These are phyloP conservation scores for Neoascochyta sp. DNA, from an alignment of 2,329 filamentous ascomycete species.

Conservation along the genomic window DNA sequence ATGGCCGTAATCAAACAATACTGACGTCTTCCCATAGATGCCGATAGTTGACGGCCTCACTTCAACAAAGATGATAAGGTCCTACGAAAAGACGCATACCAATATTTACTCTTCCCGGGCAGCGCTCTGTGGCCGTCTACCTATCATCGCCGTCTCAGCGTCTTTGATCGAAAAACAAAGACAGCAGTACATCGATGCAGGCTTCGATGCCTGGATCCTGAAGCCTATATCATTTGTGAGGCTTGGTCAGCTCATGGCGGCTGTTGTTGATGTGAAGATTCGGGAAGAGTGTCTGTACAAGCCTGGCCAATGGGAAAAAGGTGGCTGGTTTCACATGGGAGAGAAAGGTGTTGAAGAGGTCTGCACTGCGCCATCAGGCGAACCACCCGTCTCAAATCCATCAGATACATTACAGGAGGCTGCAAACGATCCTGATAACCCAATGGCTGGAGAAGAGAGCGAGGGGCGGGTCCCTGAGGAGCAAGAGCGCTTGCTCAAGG, in stretches of 20 bases:
- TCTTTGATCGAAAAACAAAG: constrained; percentile 69
- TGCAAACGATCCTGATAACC: constrained; percentile 16
- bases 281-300: constrained; percentile 64
- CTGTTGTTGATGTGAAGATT: constrained; percentile 60
- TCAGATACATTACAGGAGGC: constrained; percentile 17
- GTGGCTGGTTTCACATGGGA: constrained; percentile 70
- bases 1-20: neutral
- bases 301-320: constrained; percentile 74
- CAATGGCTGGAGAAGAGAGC: constrained; percentile 14
- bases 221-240: constrained; percentile 83
- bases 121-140: constrained; percentile 61
- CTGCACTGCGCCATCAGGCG: constrained; percentile 33
- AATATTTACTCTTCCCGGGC: constrained; percentile 59
- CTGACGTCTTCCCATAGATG: constrained; percentile 58
- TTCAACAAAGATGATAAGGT: constrained; percentile 79
- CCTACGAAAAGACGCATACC: constrained; percentile 58
- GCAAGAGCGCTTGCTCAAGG: constrained; percentile 18
- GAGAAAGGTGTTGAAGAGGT: constrained; percentile 39
- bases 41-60: constrained; percentile 82
- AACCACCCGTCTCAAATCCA: constrained; percentile 16
- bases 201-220: constrained; percentile 87
- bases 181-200: constrained; percentile 67
- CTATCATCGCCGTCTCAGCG: constrained; percentile 84
- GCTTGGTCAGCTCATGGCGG: constrained; percentile 63
- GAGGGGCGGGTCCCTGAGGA: constrained; percentile 18